phyloP scores from a whole-genome alignment of 1,284 basidiomycete species.

The Ustilago tritici region DNA sequence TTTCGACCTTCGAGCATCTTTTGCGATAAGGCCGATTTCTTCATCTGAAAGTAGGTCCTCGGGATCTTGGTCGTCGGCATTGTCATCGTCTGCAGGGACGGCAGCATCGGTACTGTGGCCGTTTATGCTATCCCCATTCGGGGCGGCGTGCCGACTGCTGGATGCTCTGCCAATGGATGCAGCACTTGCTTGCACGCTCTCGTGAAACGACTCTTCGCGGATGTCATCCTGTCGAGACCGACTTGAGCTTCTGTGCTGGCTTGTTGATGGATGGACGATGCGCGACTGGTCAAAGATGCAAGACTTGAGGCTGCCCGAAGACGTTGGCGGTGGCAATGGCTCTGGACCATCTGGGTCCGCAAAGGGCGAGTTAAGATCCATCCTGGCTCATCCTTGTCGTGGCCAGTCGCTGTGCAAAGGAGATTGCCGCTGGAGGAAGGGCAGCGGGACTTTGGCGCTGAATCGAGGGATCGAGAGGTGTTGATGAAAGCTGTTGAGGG shows the following conservation, averaged over 20 bases:
- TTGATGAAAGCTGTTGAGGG: neutral
- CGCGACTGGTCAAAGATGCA: conserved; percentile 54
- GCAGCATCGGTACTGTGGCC: neutral
- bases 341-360: conserved; percentile 46
- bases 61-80: conserved; percentile 35
- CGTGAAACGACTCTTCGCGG: conserved; percentile 36
- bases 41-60: conserved; percentile 47
- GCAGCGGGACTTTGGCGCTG: neutral
- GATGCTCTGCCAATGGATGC: conserved; percentile 15
- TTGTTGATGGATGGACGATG: conserved; percentile 51
- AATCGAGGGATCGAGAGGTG: too few relatives aligned
- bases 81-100: conserved; percentile 17
- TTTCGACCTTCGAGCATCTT: conserved; percentile 7
- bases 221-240: conserved; percentile 36
- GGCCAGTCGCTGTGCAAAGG: neutral
- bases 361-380: conserved; percentile 48
- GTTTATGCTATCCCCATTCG: neutral
- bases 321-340: conserved; percentile 19
- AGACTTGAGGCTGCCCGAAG: conserved; percentile 33
- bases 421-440: neutral
- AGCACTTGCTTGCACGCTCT: conserved; percentile 12
- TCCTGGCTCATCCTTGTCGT: conserved; percentile 21
- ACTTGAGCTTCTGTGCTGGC: conserved; percentile 16
- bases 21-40: conserved; percentile 38
- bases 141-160: neutral